phyloP scores from a whole-genome alignment of 108 stramenopile species.

The Halocafeteria seosinensis region DNA sequence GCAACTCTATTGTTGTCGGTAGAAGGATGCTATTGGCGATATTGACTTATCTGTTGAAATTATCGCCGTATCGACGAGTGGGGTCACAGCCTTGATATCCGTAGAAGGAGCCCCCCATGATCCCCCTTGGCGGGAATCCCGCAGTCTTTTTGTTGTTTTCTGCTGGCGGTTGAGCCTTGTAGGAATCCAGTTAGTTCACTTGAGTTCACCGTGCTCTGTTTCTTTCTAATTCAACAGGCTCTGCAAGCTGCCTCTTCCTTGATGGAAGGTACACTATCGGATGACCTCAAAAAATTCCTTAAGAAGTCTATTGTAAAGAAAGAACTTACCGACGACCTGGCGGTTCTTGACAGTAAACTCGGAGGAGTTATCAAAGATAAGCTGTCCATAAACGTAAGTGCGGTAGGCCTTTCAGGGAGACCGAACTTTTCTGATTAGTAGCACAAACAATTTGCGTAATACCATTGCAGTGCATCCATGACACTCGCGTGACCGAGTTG shows the following conservation, averaged over 20 bases:
- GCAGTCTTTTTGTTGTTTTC: too few species aligned
- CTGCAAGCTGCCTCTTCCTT: slow-evolving; percentile 76
- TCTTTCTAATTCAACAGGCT: slow-evolving; percentile 22
- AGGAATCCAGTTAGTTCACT: too few species aligned
- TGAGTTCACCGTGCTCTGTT: neutral
- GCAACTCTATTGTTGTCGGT: too few species aligned
- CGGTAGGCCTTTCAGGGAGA: slow-evolving; percentile 53
- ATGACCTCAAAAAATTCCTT: slow-evolving; percentile 77
- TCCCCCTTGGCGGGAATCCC: too few species aligned
- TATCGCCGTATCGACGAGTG: too few species aligned
- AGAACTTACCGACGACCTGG: slow-evolving; percentile 50
- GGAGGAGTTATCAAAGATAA: slow-evolving; percentile 79
- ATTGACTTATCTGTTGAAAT: too few species aligned
- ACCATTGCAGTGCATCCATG: slow-evolving; percentile 74
- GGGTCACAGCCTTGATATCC: too few species aligned
- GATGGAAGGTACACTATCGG: slow-evolving; percentile 79
- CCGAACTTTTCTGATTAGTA: slow-evolving; percentile 53
- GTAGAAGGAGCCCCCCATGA: too few species aligned
- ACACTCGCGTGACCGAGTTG: slow-evolving; percentile 71
- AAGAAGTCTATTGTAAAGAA: slow-evolving; percentile 72
- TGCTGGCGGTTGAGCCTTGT: too few species aligned
- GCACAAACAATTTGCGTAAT: slow-evolving; percentile 54
- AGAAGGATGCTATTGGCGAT: too few species aligned
- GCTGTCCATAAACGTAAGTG: slow-evolving; percentile 68
- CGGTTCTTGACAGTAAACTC: slow-evolving; percentile 74